Percentiles rank a stretch among this genome's conserved stretches.
phyloP scores from a whole-genome alignment of 768 basidiomycete species.

The Boletus sensibilis region DNA sequence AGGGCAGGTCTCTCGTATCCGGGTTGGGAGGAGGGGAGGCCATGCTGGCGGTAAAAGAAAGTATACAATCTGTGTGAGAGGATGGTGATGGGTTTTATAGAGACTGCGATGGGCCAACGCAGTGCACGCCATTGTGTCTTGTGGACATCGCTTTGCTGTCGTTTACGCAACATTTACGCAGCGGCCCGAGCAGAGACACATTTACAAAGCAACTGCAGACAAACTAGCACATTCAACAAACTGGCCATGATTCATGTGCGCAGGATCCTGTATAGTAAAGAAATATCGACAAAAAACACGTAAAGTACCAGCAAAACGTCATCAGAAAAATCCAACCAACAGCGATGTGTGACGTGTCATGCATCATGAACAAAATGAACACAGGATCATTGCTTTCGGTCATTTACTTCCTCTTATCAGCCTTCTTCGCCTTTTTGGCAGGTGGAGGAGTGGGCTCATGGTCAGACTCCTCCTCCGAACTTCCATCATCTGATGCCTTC shows the following conservation, averaged over 20 bases:
- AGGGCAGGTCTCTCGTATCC: constrained; percentile 61
- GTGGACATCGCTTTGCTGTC: constrained; percentile 35
- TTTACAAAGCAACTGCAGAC: constrained; percentile 3
- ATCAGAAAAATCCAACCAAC: constrained; percentile 4
- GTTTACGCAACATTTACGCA: constrained; percentile 23
- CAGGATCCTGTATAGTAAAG: constrained; percentile 21
- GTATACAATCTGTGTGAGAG: constrained; percentile 23
- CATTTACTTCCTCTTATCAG: constrained; percentile 26
- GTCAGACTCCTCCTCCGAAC: constrained; percentile 29
- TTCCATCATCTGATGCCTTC: constrained; percentile 24
- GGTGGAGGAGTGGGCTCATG: constrained; percentile 29
- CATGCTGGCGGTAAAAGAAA: constrained; percentile 32
- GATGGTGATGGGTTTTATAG: constrained; percentile 25
- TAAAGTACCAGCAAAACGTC: constrained; percentile 24
- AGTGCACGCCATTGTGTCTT: constrained; percentile 18
- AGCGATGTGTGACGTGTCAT: background rate
- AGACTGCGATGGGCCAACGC: constrained; percentile 1
- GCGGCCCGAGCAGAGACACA: constrained; percentile 15
- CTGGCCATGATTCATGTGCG: background rate
- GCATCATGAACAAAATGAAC: constrained; percentile 10
- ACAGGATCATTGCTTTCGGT: constrained; percentile 3
- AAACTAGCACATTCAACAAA: background rate
- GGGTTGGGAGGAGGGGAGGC: constrained; percentile 47
- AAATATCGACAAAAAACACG: constrained; percentile 29
- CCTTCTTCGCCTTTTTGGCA: constrained; percentile 31